Percentiles rank a stretch among this genome's conserved stretches.
Evolutionary conservation across 2,329 filamentous ascomycete genomes (phyloP).

Genomic region (Helotiales sp.): DNA sequence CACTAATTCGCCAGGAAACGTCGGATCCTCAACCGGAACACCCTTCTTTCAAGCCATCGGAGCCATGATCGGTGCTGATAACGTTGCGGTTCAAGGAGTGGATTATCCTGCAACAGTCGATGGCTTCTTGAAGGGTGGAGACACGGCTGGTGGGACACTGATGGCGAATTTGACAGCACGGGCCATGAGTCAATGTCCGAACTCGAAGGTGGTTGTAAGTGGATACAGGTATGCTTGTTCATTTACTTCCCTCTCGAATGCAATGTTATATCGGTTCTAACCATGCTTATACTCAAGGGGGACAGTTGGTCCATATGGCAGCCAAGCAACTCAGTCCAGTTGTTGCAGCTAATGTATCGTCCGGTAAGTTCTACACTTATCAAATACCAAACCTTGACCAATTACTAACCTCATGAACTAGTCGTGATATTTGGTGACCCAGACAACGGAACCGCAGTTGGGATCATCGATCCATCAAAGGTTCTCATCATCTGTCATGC

Average conservation of each 20-base stretch:
- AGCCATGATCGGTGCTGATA: slow-evolving; percentile 41
- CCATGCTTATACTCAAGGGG: not conserved
- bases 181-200: not conserved
- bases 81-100: slow-evolving; percentile 39
- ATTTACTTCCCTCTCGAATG: no score
- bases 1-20: slow-evolving; percentile 52
- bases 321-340: not conserved
- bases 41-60: slow-evolving; percentile 50
- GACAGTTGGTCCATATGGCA: not conserved
- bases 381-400: not conserved
- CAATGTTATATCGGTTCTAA: not conserved
- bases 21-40: slow-evolving; percentile 50
- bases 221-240: not conserved
- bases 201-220: not conserved
- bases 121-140: slow-evolving; percentile 9
- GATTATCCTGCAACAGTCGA: slow-evolving; percentile 14
- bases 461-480: not conserved
- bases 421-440: not conserved
- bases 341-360: not conserved
- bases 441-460: not conserved
- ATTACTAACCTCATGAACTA: not conserved
- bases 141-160: not conserved
- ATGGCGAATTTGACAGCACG: not conserved
- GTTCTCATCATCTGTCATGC: not conserved
- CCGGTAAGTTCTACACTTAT: not conserved